Base-by-base conservation (phyloP, 2,329 filamentous ascomycete species). In the Fusarium torreyae region DNA sequence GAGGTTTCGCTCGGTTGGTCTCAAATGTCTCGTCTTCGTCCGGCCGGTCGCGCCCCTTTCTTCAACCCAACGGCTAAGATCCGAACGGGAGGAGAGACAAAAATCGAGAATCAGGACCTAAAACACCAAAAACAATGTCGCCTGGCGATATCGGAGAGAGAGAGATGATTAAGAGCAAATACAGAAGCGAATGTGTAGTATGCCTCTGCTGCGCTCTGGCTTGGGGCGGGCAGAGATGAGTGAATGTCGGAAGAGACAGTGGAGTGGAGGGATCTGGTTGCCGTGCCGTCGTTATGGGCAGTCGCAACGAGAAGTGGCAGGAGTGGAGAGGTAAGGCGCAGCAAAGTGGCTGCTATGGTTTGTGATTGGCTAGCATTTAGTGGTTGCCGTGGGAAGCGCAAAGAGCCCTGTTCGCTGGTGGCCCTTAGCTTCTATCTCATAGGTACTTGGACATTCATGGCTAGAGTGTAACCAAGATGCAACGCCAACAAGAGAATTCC, bases 251-350 rank as follows among this genome's bases (percentile, higher is more conserved):
- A 63, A 56, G 63, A 69, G 68, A 64, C 55, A 63, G 65, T 45
- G 39, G 39, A 59, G 49, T 39, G n/a, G 52, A 40, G 61, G 65
- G 61, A 59, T 68, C 70, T 72, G 57, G 71, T 73, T 73, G 71
- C 71, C 63, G 71, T 68, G 71, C 69, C 61, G 56, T 72, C 49
- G 70, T 64, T 52, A 49, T 68, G 69, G 63, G 70, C 65, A 57
- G 45, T 36, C 43, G 28, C 46, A 63, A 43, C 39, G 22, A 18
- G 46, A 36, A 46, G 60, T 65, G 51, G 60, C 55, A 46, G 50
- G 43, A 24, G 50, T 57, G 57, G 46, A 20, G 40, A 53, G 15
- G 18, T 33, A 49, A 42, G 46, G 60, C 60, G 40, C 39, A 31
- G 22, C 26, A 44, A 53, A 40, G 66, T 70, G 56, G 66, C 66